phyloP scores from a whole-genome alignment of 164 flowering plant species.

The Chimonanthus praecox region DNA sequence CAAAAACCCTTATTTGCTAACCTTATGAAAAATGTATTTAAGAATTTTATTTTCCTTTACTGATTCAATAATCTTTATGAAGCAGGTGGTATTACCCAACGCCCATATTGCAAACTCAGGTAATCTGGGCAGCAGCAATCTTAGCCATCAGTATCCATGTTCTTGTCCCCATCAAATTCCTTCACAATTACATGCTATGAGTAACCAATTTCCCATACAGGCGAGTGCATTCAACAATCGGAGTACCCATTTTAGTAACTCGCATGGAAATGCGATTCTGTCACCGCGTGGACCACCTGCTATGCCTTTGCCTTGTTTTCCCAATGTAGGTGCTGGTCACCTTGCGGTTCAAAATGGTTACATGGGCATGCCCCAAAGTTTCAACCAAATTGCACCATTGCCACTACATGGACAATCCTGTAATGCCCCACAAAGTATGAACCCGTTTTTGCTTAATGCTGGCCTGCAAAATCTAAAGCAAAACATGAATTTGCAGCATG shows the following conservation, averaged over 20 bases:
- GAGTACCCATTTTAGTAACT: not conserved
- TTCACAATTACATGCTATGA: not conserved
- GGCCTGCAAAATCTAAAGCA: not conserved
- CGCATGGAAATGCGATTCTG: not conserved
- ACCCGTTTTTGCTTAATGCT: not conserved
- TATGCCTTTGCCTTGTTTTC: not conserved
- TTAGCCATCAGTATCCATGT: not conserved
- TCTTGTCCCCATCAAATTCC: constrained; percentile 2
- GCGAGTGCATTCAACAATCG: not conserved
- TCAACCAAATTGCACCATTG: not conserved
- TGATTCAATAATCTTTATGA: not conserved
- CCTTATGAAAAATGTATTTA: not conserved
- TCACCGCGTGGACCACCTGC: not conserved
- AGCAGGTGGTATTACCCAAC: not conserved
- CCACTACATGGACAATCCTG: constrained; percentile 1
- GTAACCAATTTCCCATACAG: not conserved
- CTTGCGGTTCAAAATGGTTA: not conserved
- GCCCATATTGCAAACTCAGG: not conserved
- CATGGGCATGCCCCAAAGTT: constrained; percentile 1
- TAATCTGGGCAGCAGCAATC: not conserved
- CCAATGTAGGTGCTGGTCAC: constrained; percentile 1
- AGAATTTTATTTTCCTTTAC: not conserved
- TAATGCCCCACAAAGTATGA: not conserved
- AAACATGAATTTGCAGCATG: not conserved
- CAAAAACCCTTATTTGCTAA: too few relatives aligned